Evolutionary conservation across 2,329 filamentous ascomycete genomes (phyloP), one percentile per base, ranked within the genome.

Genomic region (Monosporascus cannonballus): DNA sequence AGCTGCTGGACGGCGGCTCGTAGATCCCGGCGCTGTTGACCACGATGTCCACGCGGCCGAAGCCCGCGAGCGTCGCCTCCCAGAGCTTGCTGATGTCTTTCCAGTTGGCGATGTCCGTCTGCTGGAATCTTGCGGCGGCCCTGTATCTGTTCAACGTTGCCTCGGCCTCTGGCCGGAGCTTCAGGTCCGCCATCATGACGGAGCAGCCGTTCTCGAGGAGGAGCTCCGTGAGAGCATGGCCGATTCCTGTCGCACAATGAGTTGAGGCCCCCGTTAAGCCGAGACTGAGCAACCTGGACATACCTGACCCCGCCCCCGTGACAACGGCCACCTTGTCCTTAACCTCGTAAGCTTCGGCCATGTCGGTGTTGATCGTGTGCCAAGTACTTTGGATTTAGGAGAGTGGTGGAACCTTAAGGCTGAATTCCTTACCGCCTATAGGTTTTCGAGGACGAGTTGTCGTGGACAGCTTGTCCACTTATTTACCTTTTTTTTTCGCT

Each of bases 111-210:
- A 57, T 46, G 51, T 65, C 52, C 18, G 52, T 56, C 39, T 54
- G 36, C 34, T 63, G 44, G 51, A 51, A 58, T 17, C 51, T 34
- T 9, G 49, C 55, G 1, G 50, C 54, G 9, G 52, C 45, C 20
- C 45, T 30, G 46, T 54, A 57, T 38, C 56, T 53, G 17, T 52
- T 39, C 3, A 61, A 2, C 2, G 60, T 58, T 1, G 20, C 50
- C 41, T 62, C 54, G 18, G 65, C 61, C 48, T 63, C 61, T 7
- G 58, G 50, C 2, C 57, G 55, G 2, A 67, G 55, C 5, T 36
- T 50, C 5, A 67, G 15, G 22, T 67, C 64, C 11, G 61, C 63
- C 4, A 67, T 49, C 4, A 64, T 47, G 8, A 67, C 61, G 11
- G 61, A 66, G 41, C 57, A 62, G 4, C 64, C 65, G 1, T 55